These are phyloP conservation scores for Pilobolus umbonatus DNA, from an alignment of 192 early-diverging fungal species.

Conservation along the genomic window DNA sequence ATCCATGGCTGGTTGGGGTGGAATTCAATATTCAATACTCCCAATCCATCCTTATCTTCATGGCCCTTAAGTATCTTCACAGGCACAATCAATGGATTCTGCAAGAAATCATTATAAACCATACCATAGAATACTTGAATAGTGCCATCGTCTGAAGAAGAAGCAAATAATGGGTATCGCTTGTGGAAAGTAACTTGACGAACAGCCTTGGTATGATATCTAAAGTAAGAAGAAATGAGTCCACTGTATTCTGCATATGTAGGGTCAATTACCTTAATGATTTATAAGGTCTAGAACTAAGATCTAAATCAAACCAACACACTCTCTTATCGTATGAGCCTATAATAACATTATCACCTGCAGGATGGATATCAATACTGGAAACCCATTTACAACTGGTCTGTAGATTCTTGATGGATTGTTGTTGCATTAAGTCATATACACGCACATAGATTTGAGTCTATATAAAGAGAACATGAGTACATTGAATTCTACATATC, in stretches of 20 bases:
- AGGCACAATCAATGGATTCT: conserved; percentile 98
- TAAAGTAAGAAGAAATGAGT: no score
- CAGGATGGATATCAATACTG: conserved; percentile 88
- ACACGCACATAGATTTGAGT: conserved; percentile 92
- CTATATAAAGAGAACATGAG: conserved; percentile 34
- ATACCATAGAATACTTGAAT: conserved; percentile 97
- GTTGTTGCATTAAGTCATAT: conserved; percentile 90
- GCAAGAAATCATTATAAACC: conserved; percentile 94
- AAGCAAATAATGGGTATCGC: conserved; percentile 91
- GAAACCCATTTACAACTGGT: conserved; percentile 95
- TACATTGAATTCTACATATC: neutral
- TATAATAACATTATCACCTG: conserved; percentile 92
- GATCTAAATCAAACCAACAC: conserved; percentile 97
- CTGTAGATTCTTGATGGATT: conserved; percentile 76
- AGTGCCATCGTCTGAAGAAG: conserved; percentile 86
- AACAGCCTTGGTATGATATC: conserved; percentile 85
- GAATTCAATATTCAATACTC: conserved; percentile 57
- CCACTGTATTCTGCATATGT: no score
- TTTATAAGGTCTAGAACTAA: conserved; percentile 89
- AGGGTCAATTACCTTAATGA: conserved; percentile 62
- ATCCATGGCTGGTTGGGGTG: conserved; percentile 98
- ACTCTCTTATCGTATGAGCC: conserved; percentile 94
- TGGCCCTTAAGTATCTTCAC: conserved; percentile 88
- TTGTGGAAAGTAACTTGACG: conserved; percentile 84
- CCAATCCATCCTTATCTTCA: conserved; percentile 60